These are phyloP conservation scores for Dendrobium huoshanense DNA, from an alignment of 106 monocot genomes.

Conservation along the genomic window DNA sequence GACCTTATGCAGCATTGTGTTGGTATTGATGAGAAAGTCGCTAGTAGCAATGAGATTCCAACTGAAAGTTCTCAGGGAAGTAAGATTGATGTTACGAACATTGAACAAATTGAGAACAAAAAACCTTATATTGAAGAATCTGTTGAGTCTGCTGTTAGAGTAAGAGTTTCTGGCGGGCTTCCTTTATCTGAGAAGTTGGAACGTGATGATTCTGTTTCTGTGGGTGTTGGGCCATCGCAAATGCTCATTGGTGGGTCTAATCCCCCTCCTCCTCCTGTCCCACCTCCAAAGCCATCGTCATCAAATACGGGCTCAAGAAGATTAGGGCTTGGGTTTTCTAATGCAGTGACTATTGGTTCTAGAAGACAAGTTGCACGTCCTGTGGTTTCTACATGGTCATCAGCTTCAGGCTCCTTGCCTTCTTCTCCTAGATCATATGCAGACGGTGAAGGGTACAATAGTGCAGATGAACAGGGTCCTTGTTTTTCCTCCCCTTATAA, in stretches of 20 bases:
- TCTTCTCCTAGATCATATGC: slow-evolving; percentile 80
- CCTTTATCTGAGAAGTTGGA: not conserved
- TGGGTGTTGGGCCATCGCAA: slow-evolving; percentile 25
- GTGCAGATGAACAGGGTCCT: slow-evolving; percentile 86
- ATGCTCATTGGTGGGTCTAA: slow-evolving; percentile 35
- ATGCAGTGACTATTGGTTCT: slow-evolving; percentile 36
- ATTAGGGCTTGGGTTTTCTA: slow-evolving; percentile 20
- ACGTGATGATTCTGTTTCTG: slow-evolving; percentile 28
- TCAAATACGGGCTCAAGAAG: slow-evolving; percentile 27
- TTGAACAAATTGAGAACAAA: slow-evolving; percentile 22
- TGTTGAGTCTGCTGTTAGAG: slow-evolving; percentile 3
- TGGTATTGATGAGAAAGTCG: slow-evolving; percentile 17
- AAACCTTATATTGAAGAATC: slow-evolving; percentile 23
- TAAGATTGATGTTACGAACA: not conserved
- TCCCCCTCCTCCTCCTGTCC: slow-evolving; percentile 76
- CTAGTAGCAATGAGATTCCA: slow-evolving; percentile 27
- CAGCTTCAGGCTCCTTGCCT: slow-evolving; percentile 55
- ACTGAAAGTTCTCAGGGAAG: slow-evolving; percentile 20
- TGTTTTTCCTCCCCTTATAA: slow-evolving; percentile 65
- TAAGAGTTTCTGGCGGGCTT: slow-evolving; percentile 14
- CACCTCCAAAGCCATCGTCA: slow-evolving; percentile 52
- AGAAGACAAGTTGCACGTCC: slow-evolving; percentile 60
- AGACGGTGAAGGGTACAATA: slow-evolving; percentile 94
- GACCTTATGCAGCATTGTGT: slow-evolving; percentile 19
- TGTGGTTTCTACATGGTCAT: slow-evolving; percentile 31